Conservation (phyloP, 176 grass and related monocot species). For the Rhipidocladum racemiflorum region DNA sequence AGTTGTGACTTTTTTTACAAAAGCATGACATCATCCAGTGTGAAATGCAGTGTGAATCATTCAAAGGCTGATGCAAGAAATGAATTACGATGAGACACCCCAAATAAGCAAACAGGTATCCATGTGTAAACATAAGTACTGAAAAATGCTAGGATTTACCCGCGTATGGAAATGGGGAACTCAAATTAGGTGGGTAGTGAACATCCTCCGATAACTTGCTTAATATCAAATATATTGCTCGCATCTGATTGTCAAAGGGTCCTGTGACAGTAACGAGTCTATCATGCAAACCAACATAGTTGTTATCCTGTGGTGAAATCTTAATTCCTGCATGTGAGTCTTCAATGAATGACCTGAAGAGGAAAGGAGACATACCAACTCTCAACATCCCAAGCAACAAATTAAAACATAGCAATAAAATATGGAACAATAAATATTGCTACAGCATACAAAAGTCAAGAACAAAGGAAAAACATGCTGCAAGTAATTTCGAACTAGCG, state of each 20-base stretch:
- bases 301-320: constrained; percentile 95
- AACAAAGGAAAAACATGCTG: background rate
- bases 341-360: constrained; percentile 84
- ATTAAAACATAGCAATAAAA: background rate
- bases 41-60: background rate
- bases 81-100: background rate
- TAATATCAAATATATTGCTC: constrained; percentile 82
- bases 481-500: background rate
- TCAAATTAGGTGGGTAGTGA: constrained; percentile 86
- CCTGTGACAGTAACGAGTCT: constrained; percentile 88
- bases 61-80: background rate
- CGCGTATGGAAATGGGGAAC: constrained; percentile 88
- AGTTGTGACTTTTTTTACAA: background rate
- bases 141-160: constrained; percentile 42
- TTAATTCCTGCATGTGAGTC: constrained; percentile 93
- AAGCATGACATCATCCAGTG: background rate
- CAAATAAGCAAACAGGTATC: background rate
- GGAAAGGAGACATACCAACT: background rate
- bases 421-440: background rate
- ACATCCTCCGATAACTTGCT: constrained; percentile 80
- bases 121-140: background rate
- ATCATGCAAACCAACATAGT: constrained; percentile 89
- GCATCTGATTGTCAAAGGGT: constrained; percentile 81
- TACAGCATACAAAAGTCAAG: background rate
- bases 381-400: constrained; percentile 6